Base-by-base conservation (phyloP, 139 green algal genomes). In the Chlorella vulgaris region DNA sequence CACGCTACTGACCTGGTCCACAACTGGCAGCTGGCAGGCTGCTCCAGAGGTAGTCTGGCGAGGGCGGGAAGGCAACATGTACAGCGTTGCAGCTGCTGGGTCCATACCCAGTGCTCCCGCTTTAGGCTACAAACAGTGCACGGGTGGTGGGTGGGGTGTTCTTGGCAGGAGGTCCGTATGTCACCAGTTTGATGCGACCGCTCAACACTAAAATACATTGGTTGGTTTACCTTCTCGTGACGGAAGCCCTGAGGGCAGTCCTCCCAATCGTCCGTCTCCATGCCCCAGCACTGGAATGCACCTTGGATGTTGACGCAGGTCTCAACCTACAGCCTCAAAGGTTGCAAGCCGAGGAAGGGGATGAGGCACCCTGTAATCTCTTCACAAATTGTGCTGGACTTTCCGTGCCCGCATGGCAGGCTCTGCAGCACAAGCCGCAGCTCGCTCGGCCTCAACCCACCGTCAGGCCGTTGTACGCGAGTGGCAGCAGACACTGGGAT, bases 401-500 rank as follows among this genome's bases (percentile, higher is more conserved):
- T n/a, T n/a, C n/a, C n/a, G n/a, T n/a, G n/a, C n/a, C n/a, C n/a
- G n/a, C n/a, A n/a, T n/a, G n/a, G n/a, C n/a, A n/a, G 47, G 47
- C 47, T 15, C 47, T 55, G 13, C 10, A 10, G 47, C 47, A 55
- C 13, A 24, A 15, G 13, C 10, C 47, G 47, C 47, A 55, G 47
- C 47, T 10, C 47, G 47, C 13, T 15, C 47, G 10, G 47, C 47
- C 13, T 55, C 39, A 76, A 3, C 29, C 58, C 69, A 82, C 81
- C 58, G 62, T 33, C 29, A 69, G 38, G 7, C 62, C 82, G 43
- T 66, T 67, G 61, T 83, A 86, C 8, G 0, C 19, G 28, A 86
- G 63, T 26, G 82, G 82, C 60, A 86, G 71, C 78, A 51, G 35
- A 42, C 82, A 86, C 19, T 58, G 15, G 1, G n/a, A 6, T 70